Evolutionary conservation across 169 alveolate species (phyloP).

Genomic region (Cryptosporidium meleagridis): DNA sequence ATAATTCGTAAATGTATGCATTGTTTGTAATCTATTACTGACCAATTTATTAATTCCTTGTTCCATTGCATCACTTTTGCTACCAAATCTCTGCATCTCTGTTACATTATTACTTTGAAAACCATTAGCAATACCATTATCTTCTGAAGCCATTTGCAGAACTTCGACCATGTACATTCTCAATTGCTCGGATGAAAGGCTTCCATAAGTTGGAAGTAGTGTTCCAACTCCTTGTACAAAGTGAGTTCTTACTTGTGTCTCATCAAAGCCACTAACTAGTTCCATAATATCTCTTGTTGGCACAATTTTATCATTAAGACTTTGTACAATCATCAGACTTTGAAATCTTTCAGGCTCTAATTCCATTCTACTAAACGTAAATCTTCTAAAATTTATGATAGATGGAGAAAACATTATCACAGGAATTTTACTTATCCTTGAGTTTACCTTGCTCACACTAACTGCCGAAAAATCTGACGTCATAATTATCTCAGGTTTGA

Average conservation of each 20-base stretch:
- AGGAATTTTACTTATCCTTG: slow-evolving; percentile 61
- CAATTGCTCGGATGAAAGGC: slow-evolving; percentile 46
- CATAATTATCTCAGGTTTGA: slow-evolving; percentile 52
- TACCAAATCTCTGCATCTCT: slow-evolving; percentile 2
- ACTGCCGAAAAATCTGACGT: slow-evolving; percentile 72
- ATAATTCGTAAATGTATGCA: slow-evolving; percentile 28
- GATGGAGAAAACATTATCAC: slow-evolving; percentile 73
- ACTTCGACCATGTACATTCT: slow-evolving; percentile 20
- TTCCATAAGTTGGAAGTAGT: slow-evolving; percentile 64
- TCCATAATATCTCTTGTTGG: slow-evolving; percentile 75
- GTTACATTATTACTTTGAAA: background rate
- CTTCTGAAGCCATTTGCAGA: slow-evolving; percentile 12
- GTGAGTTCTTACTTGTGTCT: slow-evolving; percentile 43
- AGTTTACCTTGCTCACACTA: slow-evolving; percentile 33
- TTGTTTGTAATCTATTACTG: slow-evolving; percentile 35
- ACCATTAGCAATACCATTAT: background rate
- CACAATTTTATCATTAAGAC: slow-evolving; percentile 60
- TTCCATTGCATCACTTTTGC: background rate
- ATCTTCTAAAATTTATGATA: slow-evolving; percentile 21
- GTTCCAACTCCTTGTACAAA: slow-evolving; percentile 52
- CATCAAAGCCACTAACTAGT: slow-evolving; percentile 30
- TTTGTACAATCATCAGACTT: slow-evolving; percentile 43
- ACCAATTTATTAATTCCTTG: slow-evolving; percentile 27
- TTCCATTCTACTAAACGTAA: slow-evolving; percentile 39
- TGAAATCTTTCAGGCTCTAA: slow-evolving; percentile 60